Evolutionary conservation across 1,284 basidiomycete species (phyloP), one percentile per base, ranked within the genome.

Genomic region (Sanguinoderma infundibulare): DNA sequence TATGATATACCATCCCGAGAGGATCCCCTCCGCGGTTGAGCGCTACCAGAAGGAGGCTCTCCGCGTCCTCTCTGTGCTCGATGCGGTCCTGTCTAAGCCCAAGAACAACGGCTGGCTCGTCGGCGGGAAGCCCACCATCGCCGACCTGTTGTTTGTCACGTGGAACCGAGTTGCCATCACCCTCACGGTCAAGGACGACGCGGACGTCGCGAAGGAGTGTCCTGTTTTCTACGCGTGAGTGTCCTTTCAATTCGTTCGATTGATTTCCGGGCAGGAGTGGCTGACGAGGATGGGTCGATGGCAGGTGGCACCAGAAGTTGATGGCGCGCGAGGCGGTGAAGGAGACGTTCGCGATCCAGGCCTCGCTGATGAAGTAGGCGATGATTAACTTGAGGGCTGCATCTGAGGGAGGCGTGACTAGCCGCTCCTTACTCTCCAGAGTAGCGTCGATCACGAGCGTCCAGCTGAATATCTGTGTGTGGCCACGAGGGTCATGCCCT

Each of bases 401-500:
- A n/a, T n/a, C n/a, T n/a, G n/a, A n/a, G n/a, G n/a, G n/a, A n/a
- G n/a, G n/a, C n/a, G n/a, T n/a, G n/a, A n/a, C n/a, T n/a, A n/a
- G n/a, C n/a, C n/a, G n/a, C n/a, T n/a, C n/a, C n/a, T n/a, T n/a
- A n/a, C n/a, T n/a, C n/a, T n/a, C n/a, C n/a, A n/a, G n/a, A n/a
- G n/a, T n/a, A n/a, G n/a, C n/a, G n/a, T n/a, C n/a, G n/a, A n/a
- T n/a, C n/a, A n/a, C n/a, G n/a, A n/a, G n/a, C n/a, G n/a, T n/a
- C n/a, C n/a, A n/a, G n/a, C n/a, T n/a, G n/a, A n/a, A n/a, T n/a
- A n/a, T n/a, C n/a, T n/a, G n/a, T n/a, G n/a, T n/a, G n/a, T n/a
- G n/a, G n/a, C n/a, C n/a, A n/a, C n/a, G n/a, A n/a, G n/a, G n/a
- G 86, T 79, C 5, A 87, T 87, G 15, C 75, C 78, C 10, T 73